A percentile compares a stretch with the other conserved stretches of the same genome.
These are phyloP conservation scores for Podaxis sp. DNA, from an alignment of 768 basidiomycete species.

Conservation along the genomic window DNA sequence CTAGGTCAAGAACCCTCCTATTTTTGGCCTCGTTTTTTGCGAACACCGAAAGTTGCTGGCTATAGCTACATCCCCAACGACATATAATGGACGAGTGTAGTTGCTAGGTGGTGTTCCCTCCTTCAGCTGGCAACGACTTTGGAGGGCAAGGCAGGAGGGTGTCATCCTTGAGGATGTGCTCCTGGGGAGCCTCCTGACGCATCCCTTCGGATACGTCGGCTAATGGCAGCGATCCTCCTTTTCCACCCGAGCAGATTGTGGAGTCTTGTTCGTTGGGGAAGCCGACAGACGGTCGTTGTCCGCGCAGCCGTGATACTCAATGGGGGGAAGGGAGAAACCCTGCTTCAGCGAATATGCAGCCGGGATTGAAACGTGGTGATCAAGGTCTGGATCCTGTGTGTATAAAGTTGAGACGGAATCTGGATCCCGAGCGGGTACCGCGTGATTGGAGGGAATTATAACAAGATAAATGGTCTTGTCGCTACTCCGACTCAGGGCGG, in stretches of 20 bases:
- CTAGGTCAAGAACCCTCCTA: slow-evolving; percentile 56
- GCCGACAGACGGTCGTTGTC: neutral
- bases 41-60: slow-evolving; percentile 60
- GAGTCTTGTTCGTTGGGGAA: neutral
- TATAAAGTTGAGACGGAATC: neutral
- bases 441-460: neutral
- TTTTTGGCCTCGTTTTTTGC: slow-evolving; percentile 73
- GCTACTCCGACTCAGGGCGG: neutral
- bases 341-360: neutral
- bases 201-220: neutral
- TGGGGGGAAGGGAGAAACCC: neutral
- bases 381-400: neutral
- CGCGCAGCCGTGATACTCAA: neutral
- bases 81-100: neutral
- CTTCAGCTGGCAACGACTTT: neutral
- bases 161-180: too few relatives aligned
- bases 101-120: neutral
- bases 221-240: neutral
- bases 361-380: neutral
- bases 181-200: too few relatives aligned
- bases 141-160: neutral
- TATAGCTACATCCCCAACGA: slow-evolving; percentile 37
- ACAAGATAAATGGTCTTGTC: neutral
- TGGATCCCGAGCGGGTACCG: slow-evolving; percentile 17
- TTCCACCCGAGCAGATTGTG: neutral